Base-by-base conservation (phyloP, 2,329 filamentous ascomycete species). In the Pseudogymnoascus sp. region DNA sequence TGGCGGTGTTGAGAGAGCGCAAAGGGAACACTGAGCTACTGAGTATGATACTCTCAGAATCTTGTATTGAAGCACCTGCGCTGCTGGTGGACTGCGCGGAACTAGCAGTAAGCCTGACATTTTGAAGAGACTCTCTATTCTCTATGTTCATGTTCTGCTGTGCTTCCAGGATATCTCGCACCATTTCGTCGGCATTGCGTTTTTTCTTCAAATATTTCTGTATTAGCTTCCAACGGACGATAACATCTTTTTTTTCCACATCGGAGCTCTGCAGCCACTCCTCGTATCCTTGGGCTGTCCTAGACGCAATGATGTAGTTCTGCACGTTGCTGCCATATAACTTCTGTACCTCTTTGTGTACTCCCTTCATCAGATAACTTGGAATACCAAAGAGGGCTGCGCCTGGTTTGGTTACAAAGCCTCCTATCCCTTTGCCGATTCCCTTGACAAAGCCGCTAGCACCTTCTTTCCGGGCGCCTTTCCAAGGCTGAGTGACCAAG, bases 361-460 rank as follows among this genome's bases (percentile, higher is more conserved):
- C 80, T 2, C 92, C 92, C 71, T 92, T 90, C 79, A 21, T 21
- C 21, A 21, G 21, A 21, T 21, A 21, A 21, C 21, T 21, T 21
- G 21, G 21, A 21, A 21, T 21, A 21, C 21, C 21, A 21, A 21
- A 21, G 21, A 21, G 21, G 21, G 21, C 91, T 63, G 90, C 90
- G 62, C 87, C 83, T 13, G 91, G 89, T 71, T 96, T 96, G 15
- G 94, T 76, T 1, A 94, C 79, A 1, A 95, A 73, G 0, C 92
- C 92, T 4, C 90, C 91, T 38, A 96, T 82, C 0, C 91, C 92
- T 71, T 91, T 94, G 0, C 88, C 91, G 51, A 96, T 79, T 0
- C 90, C 90, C 72, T 92, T 93, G 9, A 92, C 70, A 6, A 92
- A 79, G 0, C 92, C 92, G 5, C 78, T 78, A 1, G 77, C 73